Evolutionary conservation across 1,139 yeast genomes (phyloP).

Genomic region (Hemisphaericaspora xylofermentans): DNA sequence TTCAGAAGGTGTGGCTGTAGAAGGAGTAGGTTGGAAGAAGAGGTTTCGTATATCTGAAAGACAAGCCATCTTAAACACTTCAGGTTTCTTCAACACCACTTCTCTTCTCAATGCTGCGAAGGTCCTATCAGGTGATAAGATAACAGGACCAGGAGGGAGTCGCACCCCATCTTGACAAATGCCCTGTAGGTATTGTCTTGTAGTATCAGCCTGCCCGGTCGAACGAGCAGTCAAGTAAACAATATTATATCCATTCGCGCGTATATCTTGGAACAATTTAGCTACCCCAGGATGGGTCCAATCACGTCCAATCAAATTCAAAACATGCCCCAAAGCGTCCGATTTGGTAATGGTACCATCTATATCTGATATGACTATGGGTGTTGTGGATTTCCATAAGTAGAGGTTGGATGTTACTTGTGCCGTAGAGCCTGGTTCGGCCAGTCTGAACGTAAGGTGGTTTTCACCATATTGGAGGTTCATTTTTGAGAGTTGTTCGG

Average conservation of each 20-base stretch:
- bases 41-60: conserved; percentile 79
- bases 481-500: conserved; percentile 79
- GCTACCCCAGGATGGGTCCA: conserved; percentile 99
- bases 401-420: conserved; percentile 70
- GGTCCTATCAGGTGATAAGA: conserved; percentile 92
- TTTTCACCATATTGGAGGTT: conserved; percentile 79
- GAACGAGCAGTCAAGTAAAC: conserved; percentile 93
- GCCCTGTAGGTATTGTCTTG: conserved; percentile 78
- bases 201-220: conserved; percentile 93
- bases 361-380: conserved; percentile 94
- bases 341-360: conserved; percentile 98
- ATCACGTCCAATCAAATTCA: conserved; percentile 91
- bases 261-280: conserved; percentile 79
- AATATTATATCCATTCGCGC: conserved; percentile 85
- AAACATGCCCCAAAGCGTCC: conserved; percentile 95
- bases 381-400: conserved; percentile 82
- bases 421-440: conserved; percentile 82
- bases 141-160: conserved; percentile 91
- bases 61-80: conserved; percentile 97
- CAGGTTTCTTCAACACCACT: conserved; percentile 91
- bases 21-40: conserved; percentile 33
- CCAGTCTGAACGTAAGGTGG: conserved; percentile 72
- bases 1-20: too few relatives aligned
- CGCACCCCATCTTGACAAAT: conserved; percentile 68
- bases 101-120: conserved; percentile 93